A percentile compares a stretch with the other conserved stretches of the same genome.
Evolutionary conservation across 2,329 filamentous ascomycete species (phyloP).

Genomic region (Zymoseptoria crescenta): DNA sequence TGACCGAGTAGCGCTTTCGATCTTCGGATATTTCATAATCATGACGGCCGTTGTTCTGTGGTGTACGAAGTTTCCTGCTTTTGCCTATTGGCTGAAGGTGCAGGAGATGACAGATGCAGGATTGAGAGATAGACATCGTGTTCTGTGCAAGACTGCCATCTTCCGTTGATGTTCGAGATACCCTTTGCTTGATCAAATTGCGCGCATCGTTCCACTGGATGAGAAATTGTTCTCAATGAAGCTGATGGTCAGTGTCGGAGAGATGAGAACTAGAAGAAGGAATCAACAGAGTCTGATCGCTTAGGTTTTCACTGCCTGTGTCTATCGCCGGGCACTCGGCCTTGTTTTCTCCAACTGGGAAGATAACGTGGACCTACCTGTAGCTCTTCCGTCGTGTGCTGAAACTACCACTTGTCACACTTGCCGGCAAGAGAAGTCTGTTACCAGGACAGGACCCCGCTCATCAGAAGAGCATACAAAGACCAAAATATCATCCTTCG

Average conservation of each 20-base stretch:
- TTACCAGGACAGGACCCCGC: no score
- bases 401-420: no score
- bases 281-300: background rate
- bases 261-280: background rate
- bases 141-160: background rate
- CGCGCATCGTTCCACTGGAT: background rate
- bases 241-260: background rate
- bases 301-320: background rate
- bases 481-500: no score
- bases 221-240: background rate
- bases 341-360: no score
- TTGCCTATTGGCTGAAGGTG: no score
- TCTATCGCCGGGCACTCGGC: no score
- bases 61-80: background rate
- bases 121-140: no score
- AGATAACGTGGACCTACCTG: no score
- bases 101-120: no score
- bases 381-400: no score
- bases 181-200: background rate
- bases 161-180: background rate
- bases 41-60: background rate
- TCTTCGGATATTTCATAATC: background rate
- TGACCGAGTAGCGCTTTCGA: background rate
- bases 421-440: no score
- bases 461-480: no score